Base-by-base conservation (phyloP, 2,329 filamentous ascomycete genomes). In the Sclerotinia glacialis region DNA sequence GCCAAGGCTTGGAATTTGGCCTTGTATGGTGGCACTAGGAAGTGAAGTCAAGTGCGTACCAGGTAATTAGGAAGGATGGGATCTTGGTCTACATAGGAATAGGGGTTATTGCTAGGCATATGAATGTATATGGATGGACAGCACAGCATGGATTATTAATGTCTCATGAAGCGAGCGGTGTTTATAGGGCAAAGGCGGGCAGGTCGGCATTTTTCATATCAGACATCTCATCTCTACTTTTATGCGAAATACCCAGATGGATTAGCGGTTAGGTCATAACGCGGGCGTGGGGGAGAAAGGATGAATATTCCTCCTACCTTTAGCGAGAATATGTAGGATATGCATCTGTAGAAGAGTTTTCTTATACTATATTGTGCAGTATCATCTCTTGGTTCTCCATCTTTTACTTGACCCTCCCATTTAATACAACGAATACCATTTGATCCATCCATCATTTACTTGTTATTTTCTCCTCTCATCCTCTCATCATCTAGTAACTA, bases 1-100 rank as follows among this genome's bases (percentile, higher is more conserved):
- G 69, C 68, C 3, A 71, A 67, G 60, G 62, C 67, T n/a, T 74
- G 72, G 71, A 72, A 70, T 66, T 47, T 54, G 42, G 46, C 31
- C 23, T 42, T 60, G 1, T 46, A 53, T 61, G 46, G 64, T 31
- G 53, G 16, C 23, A 9, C n/a, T 14, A 44, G 28, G 63, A 47
- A 55, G 16, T 55, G n/a, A 60, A 18, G 21, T n/a, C 12, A 46
- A 12, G 21, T 23, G 8, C 3, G 11, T 49, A 28, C 2, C 31
- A 14, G 28, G 58, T 18, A 60, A 12, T 37, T 49, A 12, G 44
- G 31, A 60, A n/a, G 28, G n/a, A 37, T 8, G 12, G 23, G 31
- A 49, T 37, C 28, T 60, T 37, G 44, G 21, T 60, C 28, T 60
- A 49, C 21, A 60, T 26, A 12, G 28, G 28, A 49, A 37, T 26